Percentiles rank a stretch among this genome's conserved stretches.
phyloP scores from a whole-genome alignment of 805 yeast genomes.

The Brettanomyces nanus region DNA sequence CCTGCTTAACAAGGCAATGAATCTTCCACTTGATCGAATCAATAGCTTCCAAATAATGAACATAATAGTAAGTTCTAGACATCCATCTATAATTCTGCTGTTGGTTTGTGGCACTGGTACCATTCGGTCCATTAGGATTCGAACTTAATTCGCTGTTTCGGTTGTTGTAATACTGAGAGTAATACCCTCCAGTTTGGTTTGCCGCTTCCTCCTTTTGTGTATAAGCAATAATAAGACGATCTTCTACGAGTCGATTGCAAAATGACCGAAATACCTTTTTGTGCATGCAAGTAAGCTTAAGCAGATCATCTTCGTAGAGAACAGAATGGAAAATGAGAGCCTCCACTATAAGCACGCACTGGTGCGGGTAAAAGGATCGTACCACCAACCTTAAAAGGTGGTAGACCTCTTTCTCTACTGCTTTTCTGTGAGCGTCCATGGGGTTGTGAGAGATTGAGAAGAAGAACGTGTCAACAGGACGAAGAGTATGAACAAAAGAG shows the following conservation, averaged over 20 bases:
- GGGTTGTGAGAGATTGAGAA: not conserved
- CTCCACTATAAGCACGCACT: constrained; percentile 78
- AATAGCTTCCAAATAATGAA: constrained; percentile 87
- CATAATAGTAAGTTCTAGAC: constrained; percentile 68
- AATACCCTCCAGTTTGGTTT: too few species aligned
- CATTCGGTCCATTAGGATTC: constrained; percentile 4
- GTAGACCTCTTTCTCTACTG: constrained; percentile 7
- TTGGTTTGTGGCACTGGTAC: not conserved
- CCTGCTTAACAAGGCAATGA: constrained; percentile 69
- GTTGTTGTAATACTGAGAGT: too few species aligned
- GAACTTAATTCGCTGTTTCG: too few species aligned
- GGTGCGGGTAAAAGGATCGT: constrained; percentile 79
- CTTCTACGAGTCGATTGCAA: constrained; percentile 77
- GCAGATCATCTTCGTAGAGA: constrained; percentile 84
- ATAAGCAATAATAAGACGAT: constrained; percentile 65
- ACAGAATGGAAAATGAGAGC: constrained; percentile 85
- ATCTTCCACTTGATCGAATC: constrained; percentile 96
- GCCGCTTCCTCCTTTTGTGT: constrained; percentile 63
- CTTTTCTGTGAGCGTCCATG: constrained; percentile 2
- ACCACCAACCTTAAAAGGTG: constrained; percentile 66
- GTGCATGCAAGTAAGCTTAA: constrained; percentile 72
- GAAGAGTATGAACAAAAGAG: not conserved
- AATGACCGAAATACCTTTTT: constrained; percentile 79
- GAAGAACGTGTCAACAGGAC: not conserved
- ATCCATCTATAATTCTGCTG: constrained; percentile 53